Base-by-base conservation (phyloP, 495 filamentous ascomycete genomes). In the Saxophila tyrrhenica region DNA sequence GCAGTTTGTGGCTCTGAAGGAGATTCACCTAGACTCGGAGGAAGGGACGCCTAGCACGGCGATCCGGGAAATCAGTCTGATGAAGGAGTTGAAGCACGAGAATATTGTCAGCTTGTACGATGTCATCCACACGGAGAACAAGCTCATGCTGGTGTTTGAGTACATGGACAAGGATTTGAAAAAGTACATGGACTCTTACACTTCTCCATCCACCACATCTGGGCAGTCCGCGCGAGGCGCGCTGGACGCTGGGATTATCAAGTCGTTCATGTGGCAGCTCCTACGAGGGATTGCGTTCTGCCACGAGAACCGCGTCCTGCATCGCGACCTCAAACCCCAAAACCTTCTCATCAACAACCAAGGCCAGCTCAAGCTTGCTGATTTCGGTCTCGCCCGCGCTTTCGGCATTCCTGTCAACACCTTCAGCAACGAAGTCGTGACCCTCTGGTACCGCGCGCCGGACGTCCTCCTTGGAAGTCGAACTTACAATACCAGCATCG, bases 381-480 rank as follows among this genome's bases (percentile, higher is more conserved):
- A 96, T 68, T 96, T 96, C 58, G 90, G 90, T 19, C 78, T 96
- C 45, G 90, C 90, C 1, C 78, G 90, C 19, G 90, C 90, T 0
- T 97, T 97, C 60, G 90, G 90, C 50, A 97, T 97, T 64, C 90
- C 90, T 0, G 90, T 97, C 62, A 97, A 97, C 66, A 97, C 90
- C 13, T 97, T 97, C 74, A 92, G 87, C 50, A 97, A 97, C 69
- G 90, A 97, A 66, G 90, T 97, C 25, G 90, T 97, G 25, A 96
- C 90, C 1, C 77, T 96, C 39, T 96, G 90, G 90, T 96, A 96
- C 69, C 85, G 90, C 19, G 90, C 90, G 0, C 90, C 90, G 1
- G 90, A 96, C 60, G 90, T 96, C 35, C 79, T 96, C 25, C 80
- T 96, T 39, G 90, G 90, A 45, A 87, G 82, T 57, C 73, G 90